Conservation (phyloP, 495 filamentous ascomycete genomes). For the Aspergillus asperescens region DNA sequence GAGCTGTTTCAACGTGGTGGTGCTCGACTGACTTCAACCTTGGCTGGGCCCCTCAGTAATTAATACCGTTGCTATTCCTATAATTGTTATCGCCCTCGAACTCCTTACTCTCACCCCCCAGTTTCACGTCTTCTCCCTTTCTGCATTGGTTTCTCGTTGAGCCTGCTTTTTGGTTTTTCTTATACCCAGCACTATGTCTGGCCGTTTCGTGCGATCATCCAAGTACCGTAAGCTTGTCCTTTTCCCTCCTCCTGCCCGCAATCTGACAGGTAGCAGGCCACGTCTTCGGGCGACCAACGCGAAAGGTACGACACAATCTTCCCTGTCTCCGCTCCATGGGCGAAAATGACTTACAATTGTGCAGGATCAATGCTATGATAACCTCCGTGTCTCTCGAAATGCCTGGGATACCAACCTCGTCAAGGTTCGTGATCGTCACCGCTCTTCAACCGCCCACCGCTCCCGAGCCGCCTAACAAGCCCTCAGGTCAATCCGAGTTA, state of each 20-base stretch:
- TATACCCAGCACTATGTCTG: slow-evolving; percentile 60
- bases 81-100: slow-evolving; percentile 8
- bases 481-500: slow-evolving; percentile 87
- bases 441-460: slow-evolving; percentile 27
- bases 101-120: slow-evolving; percentile 7
- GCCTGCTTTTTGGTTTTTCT: slow-evolving; percentile 5
- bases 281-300: slow-evolving; percentile 90
- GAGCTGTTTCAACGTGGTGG: background rate
- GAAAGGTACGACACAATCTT: slow-evolving; percentile 73
- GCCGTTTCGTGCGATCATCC: slow-evolving; percentile 94
- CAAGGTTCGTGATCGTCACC: slow-evolving; percentile 57
- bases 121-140: slow-evolving; percentile 16
- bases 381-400: slow-evolving; percentile 89
- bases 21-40: background rate
- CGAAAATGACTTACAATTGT: slow-evolving; percentile 7
- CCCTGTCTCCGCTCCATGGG: background rate
- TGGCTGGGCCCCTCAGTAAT: slow-evolving; percentile 6
- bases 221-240: slow-evolving; percentile 80
- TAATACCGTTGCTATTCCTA: slow-evolving; percentile 11
- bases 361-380: slow-evolving; percentile 92
- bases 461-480: slow-evolving; percentile 20
- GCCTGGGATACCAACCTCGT: slow-evolving; percentile 98
- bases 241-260: slow-evolving; percentile 25
- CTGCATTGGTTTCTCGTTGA: slow-evolving; percentile 18
- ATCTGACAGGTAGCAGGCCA: slow-evolving; percentile 62